Conservation (phyloP, 2,329 filamentous ascomycete genomes). For the Nemania sp. region DNA sequence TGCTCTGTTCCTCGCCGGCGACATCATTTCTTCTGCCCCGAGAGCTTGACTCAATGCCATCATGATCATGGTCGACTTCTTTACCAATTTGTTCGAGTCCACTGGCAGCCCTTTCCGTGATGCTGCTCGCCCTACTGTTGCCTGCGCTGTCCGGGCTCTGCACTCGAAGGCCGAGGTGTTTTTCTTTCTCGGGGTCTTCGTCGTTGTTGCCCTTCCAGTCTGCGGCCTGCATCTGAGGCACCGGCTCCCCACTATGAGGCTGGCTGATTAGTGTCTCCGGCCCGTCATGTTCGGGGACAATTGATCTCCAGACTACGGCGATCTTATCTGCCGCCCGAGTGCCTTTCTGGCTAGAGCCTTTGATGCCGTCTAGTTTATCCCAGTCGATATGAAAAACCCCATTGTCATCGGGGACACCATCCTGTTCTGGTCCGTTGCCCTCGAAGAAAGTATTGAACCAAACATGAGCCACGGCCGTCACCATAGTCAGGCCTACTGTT, state of each 20-base stretch:
- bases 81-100: slow-evolving; percentile 23
- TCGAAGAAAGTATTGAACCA: slow-evolving; percentile 98
- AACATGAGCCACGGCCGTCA: slow-evolving; percentile 89
- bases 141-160: slow-evolving; percentile 66
- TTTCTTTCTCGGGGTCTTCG: slow-evolving; percentile 55
- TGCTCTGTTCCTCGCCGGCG: neutral
- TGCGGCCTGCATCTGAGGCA: slow-evolving; percentile 69
- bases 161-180: slow-evolving; percentile 68
- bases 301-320: slow-evolving; percentile 78
- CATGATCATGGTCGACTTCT: slow-evolving; percentile 31
- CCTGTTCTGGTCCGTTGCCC: slow-evolving; percentile 71
- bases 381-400: slow-evolving; percentile 64
- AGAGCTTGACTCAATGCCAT: slow-evolving; percentile 25
- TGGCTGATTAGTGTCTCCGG: slow-evolving; percentile 57
- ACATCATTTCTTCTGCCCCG: slow-evolving; percentile 14
- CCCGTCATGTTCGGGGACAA: slow-evolving; percentile 32
- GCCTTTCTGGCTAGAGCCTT: slow-evolving; percentile 82
- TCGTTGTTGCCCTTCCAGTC: slow-evolving; percentile 71
- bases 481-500: slow-evolving; percentile 81
- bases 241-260: slow-evolving; percentile 66
- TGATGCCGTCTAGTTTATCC: slow-evolving; percentile 87
- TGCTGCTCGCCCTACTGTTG: slow-evolving; percentile 73
- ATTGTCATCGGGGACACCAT: slow-evolving; percentile 66
- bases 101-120: slow-evolving; percentile 47
- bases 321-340: slow-evolving; percentile 79